A percentile compares a stretch with the other conserved stretches of the same genome.
Evolutionary conservation across 352 stramenopile species (phyloP).

Genomic region (Pythium sukuiense): DNA sequence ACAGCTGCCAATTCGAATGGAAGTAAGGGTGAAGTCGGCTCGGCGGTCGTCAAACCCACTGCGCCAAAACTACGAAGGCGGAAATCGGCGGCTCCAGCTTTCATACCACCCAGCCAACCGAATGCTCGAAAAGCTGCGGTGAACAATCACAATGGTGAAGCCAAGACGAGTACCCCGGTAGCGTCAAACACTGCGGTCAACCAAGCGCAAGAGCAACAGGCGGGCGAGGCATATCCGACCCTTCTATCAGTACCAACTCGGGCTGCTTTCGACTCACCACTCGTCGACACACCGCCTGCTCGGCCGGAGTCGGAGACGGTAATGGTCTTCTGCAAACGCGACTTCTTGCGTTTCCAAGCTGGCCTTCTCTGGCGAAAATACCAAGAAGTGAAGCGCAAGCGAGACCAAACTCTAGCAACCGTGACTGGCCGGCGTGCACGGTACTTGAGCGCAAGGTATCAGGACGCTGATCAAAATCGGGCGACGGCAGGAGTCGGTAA

Average conservation of each 20-base stretch:
- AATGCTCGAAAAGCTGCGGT: background rate
- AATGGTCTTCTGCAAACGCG: constrained; percentile 82
- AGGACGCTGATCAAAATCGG: background rate
- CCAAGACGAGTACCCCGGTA: background rate
- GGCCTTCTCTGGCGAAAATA: constrained; percentile 73
- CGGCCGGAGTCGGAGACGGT: constrained; percentile 48
- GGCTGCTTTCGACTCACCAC: background rate
- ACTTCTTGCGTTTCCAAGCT: constrained; percentile 79
- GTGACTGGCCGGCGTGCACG: constrained; percentile 22
- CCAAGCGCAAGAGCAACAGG: background rate
- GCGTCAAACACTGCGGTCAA: background rate
- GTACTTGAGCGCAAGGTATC: constrained; percentile 29
- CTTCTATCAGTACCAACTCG: background rate
- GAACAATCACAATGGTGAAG: background rate
- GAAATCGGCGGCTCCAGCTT: background rate
- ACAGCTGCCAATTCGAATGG: background rate
- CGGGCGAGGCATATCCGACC: background rate
- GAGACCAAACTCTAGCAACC: constrained; percentile 19
- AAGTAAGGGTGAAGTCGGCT: background rate
- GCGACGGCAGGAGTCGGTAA: background rate
- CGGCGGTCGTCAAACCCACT: background rate
- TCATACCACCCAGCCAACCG: background rate
- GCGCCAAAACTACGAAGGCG: background rate
- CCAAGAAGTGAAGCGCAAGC: constrained; percentile 52
- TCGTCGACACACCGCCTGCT: constrained; percentile 1